These are phyloP conservation scores for Pseudozyma sp. DNA, from an alignment of 1,284 basidiomycete species.

Conservation along the genomic window DNA sequence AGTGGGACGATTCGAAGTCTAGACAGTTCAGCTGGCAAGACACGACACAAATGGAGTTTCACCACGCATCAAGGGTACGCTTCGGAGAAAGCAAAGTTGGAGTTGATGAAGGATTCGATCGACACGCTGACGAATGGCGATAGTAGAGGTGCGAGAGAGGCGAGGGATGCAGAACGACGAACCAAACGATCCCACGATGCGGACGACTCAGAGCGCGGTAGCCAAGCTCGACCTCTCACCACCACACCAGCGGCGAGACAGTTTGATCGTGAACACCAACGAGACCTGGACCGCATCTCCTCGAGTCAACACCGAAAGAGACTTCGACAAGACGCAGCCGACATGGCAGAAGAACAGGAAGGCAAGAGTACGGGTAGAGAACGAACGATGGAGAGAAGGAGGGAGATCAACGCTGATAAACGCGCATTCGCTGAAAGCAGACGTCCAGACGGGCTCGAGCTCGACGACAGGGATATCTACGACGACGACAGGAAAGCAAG, in stretches of 20 bases:
- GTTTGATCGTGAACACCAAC: constrained; percentile 19
- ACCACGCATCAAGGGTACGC: neutral
- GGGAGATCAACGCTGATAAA: constrained; percentile 23
- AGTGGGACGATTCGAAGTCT: constrained; percentile 10
- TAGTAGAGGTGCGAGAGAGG: constrained; percentile 42
- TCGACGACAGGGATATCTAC: constrained; percentile 42
- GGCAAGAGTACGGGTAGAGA: constrained; percentile 54
- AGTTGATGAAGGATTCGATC: constrained; percentile 37
- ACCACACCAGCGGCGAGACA: constrained; percentile 14
- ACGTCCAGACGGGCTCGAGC: constrained; percentile 50
- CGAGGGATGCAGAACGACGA: constrained; percentile 35
- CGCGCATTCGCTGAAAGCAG: constrained; percentile 50
- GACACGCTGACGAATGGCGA: constrained; percentile 49
- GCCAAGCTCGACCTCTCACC: neutral
- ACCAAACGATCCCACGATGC: constrained; percentile 1
- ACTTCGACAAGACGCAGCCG: constrained; percentile 2
- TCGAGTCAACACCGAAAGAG: constrained; percentile 5
- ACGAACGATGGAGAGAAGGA: constrained; percentile 38
- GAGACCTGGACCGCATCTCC: constrained; percentile 10
- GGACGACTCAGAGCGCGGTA: constrained; percentile 3
- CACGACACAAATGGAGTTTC: constrained; percentile 41
- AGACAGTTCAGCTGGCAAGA: constrained; percentile 15
- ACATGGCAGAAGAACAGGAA: constrained; percentile 21
- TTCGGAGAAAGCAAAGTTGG: constrained; percentile 27
- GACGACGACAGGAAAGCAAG: constrained; percentile 15